Evolutionary conservation across 78 protist genomes (phyloP).

Genomic region (Capsaspora owczarzaki): DNA sequence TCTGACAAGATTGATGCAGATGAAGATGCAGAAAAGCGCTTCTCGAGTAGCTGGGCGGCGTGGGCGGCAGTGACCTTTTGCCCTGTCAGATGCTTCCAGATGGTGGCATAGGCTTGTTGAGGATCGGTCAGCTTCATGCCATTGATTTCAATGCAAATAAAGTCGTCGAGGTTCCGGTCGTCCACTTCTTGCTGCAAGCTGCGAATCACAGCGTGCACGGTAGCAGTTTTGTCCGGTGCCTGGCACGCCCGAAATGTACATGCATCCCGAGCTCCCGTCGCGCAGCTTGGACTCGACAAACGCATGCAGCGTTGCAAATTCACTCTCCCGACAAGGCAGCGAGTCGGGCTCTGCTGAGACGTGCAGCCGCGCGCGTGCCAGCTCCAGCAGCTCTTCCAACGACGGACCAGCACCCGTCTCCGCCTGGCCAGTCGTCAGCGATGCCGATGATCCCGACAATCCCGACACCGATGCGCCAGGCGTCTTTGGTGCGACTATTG

Average conservation of each 20-base stretch:
- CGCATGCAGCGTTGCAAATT: background rate
- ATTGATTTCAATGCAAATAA: slow-evolving; percentile 24
- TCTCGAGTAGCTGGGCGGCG: background rate
- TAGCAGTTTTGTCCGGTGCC: slow-evolving; percentile 52
- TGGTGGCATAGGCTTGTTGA: slow-evolving; percentile 2
- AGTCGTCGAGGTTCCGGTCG: background rate
- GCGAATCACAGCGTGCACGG: slow-evolving; percentile 25
- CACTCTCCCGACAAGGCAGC: slow-evolving; percentile 6
- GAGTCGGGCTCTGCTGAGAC: background rate
- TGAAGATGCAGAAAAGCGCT: background rate
- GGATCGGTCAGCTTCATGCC: slow-evolving; percentile 20
- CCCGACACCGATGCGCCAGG: too few relatives aligned
- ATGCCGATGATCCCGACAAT: too few relatives aligned
- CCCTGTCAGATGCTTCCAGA: background rate
- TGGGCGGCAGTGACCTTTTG: background rate
- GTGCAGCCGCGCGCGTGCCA: background rate
- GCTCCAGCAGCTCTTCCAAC: too few relatives aligned
- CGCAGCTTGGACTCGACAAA: background rate
- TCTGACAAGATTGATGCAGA: too few relatives aligned
- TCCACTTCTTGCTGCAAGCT: background rate
- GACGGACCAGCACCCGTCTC: too few relatives aligned
- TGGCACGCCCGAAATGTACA: background rate
- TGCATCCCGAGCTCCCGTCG: background rate
- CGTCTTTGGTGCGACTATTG: too few relatives aligned
- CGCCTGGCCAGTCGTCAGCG: too few relatives aligned